Conservation (phyloP, 139 green algal genomes). For the Eudorina sp. region DNA sequence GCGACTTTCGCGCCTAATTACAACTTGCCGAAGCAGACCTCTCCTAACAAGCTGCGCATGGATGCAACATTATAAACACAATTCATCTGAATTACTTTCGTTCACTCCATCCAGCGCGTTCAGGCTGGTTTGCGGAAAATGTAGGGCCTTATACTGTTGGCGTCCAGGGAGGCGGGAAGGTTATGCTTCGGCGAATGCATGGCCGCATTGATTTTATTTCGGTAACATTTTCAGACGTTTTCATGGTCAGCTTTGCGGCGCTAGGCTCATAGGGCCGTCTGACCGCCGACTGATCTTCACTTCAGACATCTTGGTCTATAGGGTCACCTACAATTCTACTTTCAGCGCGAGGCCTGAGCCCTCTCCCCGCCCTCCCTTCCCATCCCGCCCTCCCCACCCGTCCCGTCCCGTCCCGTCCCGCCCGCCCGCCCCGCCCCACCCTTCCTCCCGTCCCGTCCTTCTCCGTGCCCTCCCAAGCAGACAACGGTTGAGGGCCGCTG, state of each 20-base stretch:
- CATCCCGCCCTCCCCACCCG: conserved; percentile 13
- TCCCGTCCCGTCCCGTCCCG: not conserved
- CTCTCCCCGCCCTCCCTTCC: conserved; percentile 26
- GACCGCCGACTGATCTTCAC: not conserved
- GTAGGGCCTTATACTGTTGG: no score
- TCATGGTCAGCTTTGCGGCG: not conserved
- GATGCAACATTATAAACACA: no score
- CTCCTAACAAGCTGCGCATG: no score
- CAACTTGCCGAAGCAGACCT: no score
- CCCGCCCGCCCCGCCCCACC: conserved; percentile 22
- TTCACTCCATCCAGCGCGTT: no score
- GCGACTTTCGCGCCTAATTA: no score
- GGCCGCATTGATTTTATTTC: no score
- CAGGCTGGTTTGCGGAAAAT: no score
- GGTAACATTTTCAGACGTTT: no score
- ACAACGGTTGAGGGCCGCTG: conserved; percentile 14
- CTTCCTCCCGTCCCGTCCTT: conserved; percentile 10
- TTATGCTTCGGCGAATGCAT: no score
- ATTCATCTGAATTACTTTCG: no score
- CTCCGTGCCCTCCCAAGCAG: conserved; percentile 25
- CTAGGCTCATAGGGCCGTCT: not conserved
- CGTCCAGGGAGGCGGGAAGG: no score
- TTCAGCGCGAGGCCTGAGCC: conserved; percentile 35
- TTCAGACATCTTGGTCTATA: not conserved
- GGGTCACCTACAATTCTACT: not conserved